Evolutionary conservation across 108 stramenopile genomes (phyloP).

Genomic region (Stephanodiscus minutulus): DNA sequence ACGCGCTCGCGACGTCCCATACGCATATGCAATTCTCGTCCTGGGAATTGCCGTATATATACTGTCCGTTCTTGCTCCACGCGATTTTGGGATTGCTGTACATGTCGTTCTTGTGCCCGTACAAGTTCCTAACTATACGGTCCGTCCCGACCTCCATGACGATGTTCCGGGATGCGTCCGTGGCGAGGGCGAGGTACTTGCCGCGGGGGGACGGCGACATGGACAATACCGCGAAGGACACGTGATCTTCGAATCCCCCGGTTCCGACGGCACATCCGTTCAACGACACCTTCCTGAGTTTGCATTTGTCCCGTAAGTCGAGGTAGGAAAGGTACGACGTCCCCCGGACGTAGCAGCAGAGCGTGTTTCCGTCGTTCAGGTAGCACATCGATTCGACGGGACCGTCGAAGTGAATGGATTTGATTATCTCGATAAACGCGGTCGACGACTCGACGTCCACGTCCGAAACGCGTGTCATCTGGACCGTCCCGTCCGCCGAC

Average conservation of each 20-base stretch:
- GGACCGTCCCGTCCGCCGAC: conserved; percentile 80
- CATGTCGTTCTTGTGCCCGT: conserved; percentile 80
- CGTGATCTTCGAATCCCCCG: conserved; percentile 79
- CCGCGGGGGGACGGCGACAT: conserved; percentile 56
- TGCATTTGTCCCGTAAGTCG: conserved; percentile 58
- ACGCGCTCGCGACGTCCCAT: conserved; percentile 81
- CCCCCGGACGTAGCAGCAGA: conserved; percentile 77
- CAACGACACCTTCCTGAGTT: conserved; percentile 63
- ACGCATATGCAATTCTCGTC: conserved; percentile 67
- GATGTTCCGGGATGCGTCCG: conserved; percentile 82
- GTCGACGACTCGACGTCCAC: conserved; percentile 21
- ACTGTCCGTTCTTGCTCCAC: conserved; percentile 76
- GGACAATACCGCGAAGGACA: conserved; percentile 83
- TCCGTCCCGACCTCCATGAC: conserved; percentile 64
- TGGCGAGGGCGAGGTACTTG: conserved; percentile 76
- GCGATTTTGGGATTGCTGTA: conserved; percentile 81
- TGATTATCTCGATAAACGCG: conserved; percentile 34
- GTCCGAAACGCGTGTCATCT: conserved; percentile 54
- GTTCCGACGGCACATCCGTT: conserved; percentile 56
- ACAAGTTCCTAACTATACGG: conserved; percentile 73
- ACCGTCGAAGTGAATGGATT: conserved; percentile 65
- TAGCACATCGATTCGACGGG: conserved; percentile 78
- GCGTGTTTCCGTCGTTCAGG: conserved; percentile 52
- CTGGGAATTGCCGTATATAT: conserved; percentile 82
- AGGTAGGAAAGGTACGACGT: conserved; percentile 72